Conservation (phyloP, 116 monocot genomes). For the Dioscorea cayenensis region DNA sequence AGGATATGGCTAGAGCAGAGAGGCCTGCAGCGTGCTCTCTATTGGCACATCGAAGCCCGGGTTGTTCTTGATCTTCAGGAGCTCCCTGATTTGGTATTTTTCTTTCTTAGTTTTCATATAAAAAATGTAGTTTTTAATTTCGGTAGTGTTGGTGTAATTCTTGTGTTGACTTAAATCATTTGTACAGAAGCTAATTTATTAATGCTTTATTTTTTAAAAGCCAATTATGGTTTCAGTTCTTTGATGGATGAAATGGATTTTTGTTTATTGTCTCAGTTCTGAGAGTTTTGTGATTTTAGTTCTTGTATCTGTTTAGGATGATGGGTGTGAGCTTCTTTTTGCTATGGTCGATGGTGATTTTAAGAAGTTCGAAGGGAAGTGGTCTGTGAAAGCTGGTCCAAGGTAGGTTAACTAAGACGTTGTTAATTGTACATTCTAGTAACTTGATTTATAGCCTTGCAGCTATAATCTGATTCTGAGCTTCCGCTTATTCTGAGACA, state of each 20-base stretch:
- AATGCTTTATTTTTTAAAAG: no score
- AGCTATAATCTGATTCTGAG: background rate
- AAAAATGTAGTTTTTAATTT: background rate
- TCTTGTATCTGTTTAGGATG: constrained; percentile 22
- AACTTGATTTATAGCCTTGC: no score
- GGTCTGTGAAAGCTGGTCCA: constrained; percentile 76
- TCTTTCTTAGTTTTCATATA: background rate
- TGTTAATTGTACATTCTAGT: no score
- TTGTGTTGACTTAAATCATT: background rate
- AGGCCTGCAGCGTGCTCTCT: constrained; percentile 73
- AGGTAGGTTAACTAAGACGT: constrained; percentile 48
- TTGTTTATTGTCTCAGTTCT: background rate
- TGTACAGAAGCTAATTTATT: no score
- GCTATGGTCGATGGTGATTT: constrained; percentile 98
- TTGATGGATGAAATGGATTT: no score
- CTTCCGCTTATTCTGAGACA: background rate
- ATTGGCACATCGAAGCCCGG: constrained; percentile 93
- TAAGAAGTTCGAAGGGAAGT: constrained; percentile 98
- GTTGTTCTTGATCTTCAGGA: constrained; percentile 92
- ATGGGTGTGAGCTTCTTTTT: constrained; percentile 76
- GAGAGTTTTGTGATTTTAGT: background rate
- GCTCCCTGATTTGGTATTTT: constrained; percentile 49
- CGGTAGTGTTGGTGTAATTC: background rate
- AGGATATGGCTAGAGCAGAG: constrained; percentile 97
- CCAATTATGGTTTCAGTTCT: no score